Evolutionary conservation across 169 alveolate species (phyloP).

Genomic region (Eimeria praecox): DNA sequence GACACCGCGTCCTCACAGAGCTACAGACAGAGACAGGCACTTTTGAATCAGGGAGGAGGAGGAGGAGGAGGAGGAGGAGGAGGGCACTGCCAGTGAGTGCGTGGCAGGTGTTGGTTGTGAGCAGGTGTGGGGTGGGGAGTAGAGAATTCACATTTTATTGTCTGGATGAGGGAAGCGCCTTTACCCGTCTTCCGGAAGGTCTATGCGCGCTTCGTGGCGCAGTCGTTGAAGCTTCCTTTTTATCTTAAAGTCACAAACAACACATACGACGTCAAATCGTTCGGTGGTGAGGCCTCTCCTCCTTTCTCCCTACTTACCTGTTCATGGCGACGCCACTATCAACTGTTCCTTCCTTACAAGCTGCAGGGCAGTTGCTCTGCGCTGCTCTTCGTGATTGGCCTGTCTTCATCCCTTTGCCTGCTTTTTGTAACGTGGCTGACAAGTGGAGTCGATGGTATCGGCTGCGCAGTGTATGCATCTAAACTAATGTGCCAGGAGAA

Average conservation of each 20-base stretch:
- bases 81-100: not conserved
- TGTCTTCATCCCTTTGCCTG: too few species aligned
- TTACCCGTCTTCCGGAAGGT: constrained; percentile 84
- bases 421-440: too few species aligned
- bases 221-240: constrained; percentile 82
- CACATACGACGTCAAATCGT: constrained; percentile 78
- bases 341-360: not conserved
- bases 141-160: constrained; percentile 86
- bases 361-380: not conserved
- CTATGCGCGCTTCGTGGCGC: constrained; percentile 83
- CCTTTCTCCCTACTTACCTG: not conserved
- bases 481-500: too few species aligned
- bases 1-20: not conserved
- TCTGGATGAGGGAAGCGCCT: constrained; percentile 86
- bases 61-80: not conserved
- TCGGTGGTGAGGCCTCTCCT: constrained; percentile 77
- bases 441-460: too few species aligned
- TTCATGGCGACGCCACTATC: not conserved
- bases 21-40: not conserved
- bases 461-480: too few species aligned
- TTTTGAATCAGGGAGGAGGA: not conserved
- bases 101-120: not conserved
- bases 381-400: not conserved
- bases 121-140: constrained; percentile 85
- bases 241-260: constrained; percentile 59